These are phyloP conservation scores for Saccharomycopsis malanga DNA, from an alignment of 805 yeast genomes.

Conservation along the genomic window DNA sequence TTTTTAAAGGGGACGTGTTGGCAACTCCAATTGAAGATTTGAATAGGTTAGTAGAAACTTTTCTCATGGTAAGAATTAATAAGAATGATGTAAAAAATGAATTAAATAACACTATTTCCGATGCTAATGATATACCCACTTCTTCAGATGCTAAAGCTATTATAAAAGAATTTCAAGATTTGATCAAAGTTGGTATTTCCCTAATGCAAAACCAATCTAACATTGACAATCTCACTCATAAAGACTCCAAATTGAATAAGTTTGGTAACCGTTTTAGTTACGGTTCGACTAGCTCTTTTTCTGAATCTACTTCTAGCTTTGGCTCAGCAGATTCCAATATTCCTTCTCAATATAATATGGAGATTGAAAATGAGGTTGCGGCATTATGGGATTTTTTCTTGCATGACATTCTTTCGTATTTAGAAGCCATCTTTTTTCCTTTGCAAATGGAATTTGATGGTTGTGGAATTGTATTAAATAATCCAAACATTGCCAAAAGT, in stretches of 20 bases:
- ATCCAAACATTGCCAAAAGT: constrained; percentile 27
- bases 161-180: constrained; percentile 20
- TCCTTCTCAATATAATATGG: constrained; percentile 3
- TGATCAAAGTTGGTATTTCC: constrained; percentile 19
- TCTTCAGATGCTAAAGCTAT: constrained; percentile 2
- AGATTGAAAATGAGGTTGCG: constrained; percentile 26
- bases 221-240: constrained; percentile 13
- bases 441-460: constrained; percentile 41
- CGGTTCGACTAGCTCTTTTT: not conserved
- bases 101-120: not conserved
- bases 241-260: constrained; percentile 13
- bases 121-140: not conserved
- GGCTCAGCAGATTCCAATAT: not conserved
- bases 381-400: constrained; percentile 53
- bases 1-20: constrained; percentile 31
- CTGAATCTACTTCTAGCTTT: not conserved
- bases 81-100: constrained; percentile 2
- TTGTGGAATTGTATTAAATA: constrained; percentile 26
- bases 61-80: constrained; percentile 26
- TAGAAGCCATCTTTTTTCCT: constrained; percentile 57
- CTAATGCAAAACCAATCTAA: constrained; percentile 22
- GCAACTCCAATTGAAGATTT: constrained; percentile 34
- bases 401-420: constrained; percentile 46
- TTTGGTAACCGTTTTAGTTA: constrained; percentile 1
- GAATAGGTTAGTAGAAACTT: constrained; percentile 31